Conservation (phyloP, 1,284 basidiomycete genomes). For the Vanrija pseudolonga region DNA sequence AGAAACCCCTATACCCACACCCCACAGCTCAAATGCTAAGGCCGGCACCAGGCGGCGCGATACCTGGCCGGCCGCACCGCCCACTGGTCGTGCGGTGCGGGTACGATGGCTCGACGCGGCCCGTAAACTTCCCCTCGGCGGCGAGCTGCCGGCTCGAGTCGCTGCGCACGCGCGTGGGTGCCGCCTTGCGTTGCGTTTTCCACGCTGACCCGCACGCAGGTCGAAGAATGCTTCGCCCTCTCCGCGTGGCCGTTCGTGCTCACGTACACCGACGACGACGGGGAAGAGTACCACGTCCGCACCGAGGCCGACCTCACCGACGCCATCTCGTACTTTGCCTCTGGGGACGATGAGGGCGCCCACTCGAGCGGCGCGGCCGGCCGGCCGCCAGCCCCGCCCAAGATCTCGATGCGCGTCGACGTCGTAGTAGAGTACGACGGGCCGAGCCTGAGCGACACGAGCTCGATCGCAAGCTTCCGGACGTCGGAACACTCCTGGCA, state of each 20-base stretch:
- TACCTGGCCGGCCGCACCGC: constrained; percentile 55
- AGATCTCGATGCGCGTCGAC: constrained; percentile 69
- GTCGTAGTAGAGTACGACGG: constrained; percentile 83
- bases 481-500: constrained; percentile 56
- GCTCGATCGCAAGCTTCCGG: constrained; percentile 58
- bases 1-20: no score
- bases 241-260: constrained; percentile 65
- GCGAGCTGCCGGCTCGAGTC: constrained; percentile 69
- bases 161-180: constrained; percentile 62
- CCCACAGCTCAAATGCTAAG: neutral
- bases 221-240: constrained; percentile 77
- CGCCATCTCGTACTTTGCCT: constrained; percentile 77
- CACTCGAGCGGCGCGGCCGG: neutral
- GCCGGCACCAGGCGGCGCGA: neutral
- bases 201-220: constrained; percentile 50
- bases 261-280: constrained; percentile 79
- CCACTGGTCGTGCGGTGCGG: constrained; percentile 72
- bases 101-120: constrained; percentile 67
- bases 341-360: constrained; percentile 59
- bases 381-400: constrained; percentile 32
- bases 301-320: constrained; percentile 73
- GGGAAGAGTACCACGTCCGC: constrained; percentile 65
- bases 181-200: neutral
- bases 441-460: constrained; percentile 81
- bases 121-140: constrained; percentile 71